Conservation (phyloP, 2,329 filamentous ascomycete species). For the Drechslera avenae region DNA sequence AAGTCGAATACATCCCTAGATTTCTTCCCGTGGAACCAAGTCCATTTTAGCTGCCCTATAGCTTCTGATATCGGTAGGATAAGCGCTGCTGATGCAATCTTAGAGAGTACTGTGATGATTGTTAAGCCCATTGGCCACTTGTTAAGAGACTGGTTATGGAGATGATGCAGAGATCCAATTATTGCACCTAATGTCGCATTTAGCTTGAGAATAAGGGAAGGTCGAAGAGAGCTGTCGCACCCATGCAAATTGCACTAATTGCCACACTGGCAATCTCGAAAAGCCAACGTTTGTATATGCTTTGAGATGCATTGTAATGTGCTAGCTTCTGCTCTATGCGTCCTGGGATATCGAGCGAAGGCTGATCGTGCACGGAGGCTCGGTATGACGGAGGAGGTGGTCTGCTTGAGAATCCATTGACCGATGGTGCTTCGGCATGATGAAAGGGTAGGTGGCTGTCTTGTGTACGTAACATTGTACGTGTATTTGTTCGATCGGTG, state of each 20-base stretch:
- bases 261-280: slow-evolving; percentile 38
- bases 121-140: slow-evolving; percentile 39
- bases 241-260: slow-evolving; percentile 42
- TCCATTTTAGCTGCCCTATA: slow-evolving; percentile 43
- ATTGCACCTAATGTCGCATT: slow-evolving; percentile 25
- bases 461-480: neutral
- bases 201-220: neutral
- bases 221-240: neutral
- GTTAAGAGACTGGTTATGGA: slow-evolving; percentile 34
- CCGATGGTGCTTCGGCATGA: neutral
- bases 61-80: slow-evolving; percentile 36
- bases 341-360: slow-evolving; percentile 20
- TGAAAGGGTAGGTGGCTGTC: neutral
- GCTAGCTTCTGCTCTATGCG: slow-evolving; percentile 32
- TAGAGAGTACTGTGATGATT: slow-evolving; percentile 29
- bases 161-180: slow-evolving; percentile 36
- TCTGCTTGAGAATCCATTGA: neutral
- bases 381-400: neutral
- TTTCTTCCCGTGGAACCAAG: slow-evolving; percentile 27
- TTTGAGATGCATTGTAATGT: slow-evolving; percentile 28
- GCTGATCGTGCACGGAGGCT: neutral
- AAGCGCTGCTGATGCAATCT: slow-evolving; percentile 32
- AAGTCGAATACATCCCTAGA: slow-evolving; percentile 34
- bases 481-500: neutral
- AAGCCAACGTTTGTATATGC: slow-evolving; percentile 30